These are phyloP conservation scores for Cryptomeria japonica DNA, from an alignment of 75 land plant species.

Conservation along the genomic window DNA sequence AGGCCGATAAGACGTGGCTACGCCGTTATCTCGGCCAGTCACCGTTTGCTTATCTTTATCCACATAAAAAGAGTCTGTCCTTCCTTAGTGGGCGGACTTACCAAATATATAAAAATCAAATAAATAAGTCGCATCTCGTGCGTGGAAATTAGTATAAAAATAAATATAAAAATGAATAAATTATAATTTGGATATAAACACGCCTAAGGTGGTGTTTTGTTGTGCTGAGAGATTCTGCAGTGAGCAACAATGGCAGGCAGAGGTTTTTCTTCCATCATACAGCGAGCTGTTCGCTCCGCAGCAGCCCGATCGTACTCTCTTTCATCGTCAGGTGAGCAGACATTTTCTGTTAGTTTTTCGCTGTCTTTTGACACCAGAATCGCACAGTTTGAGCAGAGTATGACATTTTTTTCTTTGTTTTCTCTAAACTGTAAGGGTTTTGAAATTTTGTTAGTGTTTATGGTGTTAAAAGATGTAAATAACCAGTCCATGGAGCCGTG, in stretches of 20 bases:
- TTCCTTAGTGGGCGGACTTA: background rate
- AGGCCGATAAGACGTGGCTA: too few species aligned
- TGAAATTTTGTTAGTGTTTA: background rate
- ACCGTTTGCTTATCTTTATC: too few species aligned
- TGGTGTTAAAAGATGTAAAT: background rate
- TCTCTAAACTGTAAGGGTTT: background rate
- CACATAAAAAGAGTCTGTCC: background rate
- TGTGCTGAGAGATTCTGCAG: background rate
- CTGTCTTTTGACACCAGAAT: background rate
- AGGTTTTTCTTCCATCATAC: background rate
- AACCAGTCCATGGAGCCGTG: too few species aligned
- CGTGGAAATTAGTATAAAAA: background rate
- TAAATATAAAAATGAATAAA: background rate
- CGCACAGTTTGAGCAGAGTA: background rate
- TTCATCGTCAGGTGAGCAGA: background rate
- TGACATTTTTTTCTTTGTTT: background rate
- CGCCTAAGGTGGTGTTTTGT: background rate
- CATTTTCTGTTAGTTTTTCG: background rate
- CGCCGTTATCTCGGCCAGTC: too few species aligned
- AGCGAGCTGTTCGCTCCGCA: background rate
- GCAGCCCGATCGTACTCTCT: background rate
- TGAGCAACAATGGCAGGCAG: background rate
- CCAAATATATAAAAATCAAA: background rate
- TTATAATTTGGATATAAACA: background rate
- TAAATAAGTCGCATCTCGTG: background rate